These are phyloP conservation scores for Trichophyton verrucosum DNA, from an alignment of 2,329 filamentous ascomycete genomes.

Conservation along the genomic window DNA sequence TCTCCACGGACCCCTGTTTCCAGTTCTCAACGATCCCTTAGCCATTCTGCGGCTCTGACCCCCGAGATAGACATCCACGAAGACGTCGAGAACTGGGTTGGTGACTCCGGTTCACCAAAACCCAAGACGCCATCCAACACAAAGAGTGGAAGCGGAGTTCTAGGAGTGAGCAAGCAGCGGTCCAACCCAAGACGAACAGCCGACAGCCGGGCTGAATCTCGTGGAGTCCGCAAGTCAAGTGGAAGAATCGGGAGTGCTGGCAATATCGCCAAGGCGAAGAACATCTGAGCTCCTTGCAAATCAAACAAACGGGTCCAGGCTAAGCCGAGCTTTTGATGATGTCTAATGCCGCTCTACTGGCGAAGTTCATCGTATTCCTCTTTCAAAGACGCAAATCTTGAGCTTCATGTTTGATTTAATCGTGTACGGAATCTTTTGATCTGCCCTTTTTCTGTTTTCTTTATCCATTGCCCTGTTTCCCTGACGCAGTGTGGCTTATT, in stretches of 20 bases:
- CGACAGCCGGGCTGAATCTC: slow-evolving; percentile 27
- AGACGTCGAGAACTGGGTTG: slow-evolving; percentile 56
- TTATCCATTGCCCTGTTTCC: neutral
- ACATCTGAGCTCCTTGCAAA: neutral
- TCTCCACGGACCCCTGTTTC: slow-evolving; percentile 46
- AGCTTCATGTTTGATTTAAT: neutral
- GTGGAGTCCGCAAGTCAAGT: slow-evolving; percentile 36
- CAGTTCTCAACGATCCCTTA: slow-evolving; percentile 51
- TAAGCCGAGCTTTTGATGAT: neutral
- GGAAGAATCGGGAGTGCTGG: slow-evolving; percentile 34
- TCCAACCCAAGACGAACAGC: slow-evolving; percentile 37
- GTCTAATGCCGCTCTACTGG: neutral
- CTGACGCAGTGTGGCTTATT: neutral
- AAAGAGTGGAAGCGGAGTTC: slow-evolving; percentile 41
- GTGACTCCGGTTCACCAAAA: slow-evolving; percentile 18
- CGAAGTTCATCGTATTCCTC: neutral
- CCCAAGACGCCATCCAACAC: slow-evolving; percentile 44
- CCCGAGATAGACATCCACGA: slow-evolving; percentile 51
- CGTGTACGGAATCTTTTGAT: neutral
- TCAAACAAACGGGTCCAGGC: neutral
- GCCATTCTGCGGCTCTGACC: slow-evolving; percentile 60
- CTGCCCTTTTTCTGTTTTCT: neutral
- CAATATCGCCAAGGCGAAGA: slow-evolving; percentile 17
- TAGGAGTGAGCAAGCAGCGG: slow-evolving; percentile 52
- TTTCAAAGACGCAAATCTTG: neutral